A percentile compares a stretch with the other conserved stretches of the same genome.
phyloP scores from a whole-genome alignment of 352 stramenopile genomes.

The Phytophthora tentaculata region DNA sequence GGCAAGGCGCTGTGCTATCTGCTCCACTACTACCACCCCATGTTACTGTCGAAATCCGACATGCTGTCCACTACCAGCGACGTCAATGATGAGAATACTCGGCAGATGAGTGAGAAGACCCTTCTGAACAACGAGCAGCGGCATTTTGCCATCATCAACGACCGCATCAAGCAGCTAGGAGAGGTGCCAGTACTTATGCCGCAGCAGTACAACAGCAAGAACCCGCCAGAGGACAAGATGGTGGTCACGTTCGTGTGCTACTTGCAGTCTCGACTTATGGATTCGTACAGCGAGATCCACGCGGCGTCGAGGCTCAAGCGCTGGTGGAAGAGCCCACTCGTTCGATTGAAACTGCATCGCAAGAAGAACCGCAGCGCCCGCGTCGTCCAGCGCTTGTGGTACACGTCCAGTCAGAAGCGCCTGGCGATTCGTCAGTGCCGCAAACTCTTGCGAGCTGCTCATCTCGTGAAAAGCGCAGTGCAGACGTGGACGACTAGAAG shows the following conservation, averaged over 20 bases:
- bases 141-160: constrained; percentile 91
- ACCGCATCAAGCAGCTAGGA: constrained; percentile 90
- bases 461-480: constrained; percentile 54
- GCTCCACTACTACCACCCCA: constrained; percentile 96
- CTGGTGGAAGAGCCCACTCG: constrained; percentile 69
- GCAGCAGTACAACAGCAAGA: constrained; percentile 86
- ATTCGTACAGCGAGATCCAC: constrained; percentile 93
- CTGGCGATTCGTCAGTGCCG: constrained; percentile 74
- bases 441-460: constrained; percentile 62
- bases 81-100: constrained; percentile 6
- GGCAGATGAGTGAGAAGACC: constrained; percentile 28
- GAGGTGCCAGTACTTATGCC: constrained; percentile 92
- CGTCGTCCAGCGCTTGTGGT: constrained; percentile 82
- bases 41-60: constrained; percentile 79
- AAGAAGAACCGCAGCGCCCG: constrained; percentile 67
- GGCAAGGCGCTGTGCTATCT: constrained; percentile 93
- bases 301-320: constrained; percentile 88
- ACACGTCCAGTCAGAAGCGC: constrained; percentile 77
- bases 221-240: constrained; percentile 93
- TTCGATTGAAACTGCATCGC: constrained; percentile 58
- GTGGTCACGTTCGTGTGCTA: constrained; percentile 96
- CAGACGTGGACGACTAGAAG: constrained; percentile 34
- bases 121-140: constrained; percentile 73
- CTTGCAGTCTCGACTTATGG: constrained; percentile 93
- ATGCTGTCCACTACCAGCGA: constrained; percentile 59